phyloP scores from a whole-genome alignment of 768 basidiomycete species.

The Boletellus emodensis region DNA sequence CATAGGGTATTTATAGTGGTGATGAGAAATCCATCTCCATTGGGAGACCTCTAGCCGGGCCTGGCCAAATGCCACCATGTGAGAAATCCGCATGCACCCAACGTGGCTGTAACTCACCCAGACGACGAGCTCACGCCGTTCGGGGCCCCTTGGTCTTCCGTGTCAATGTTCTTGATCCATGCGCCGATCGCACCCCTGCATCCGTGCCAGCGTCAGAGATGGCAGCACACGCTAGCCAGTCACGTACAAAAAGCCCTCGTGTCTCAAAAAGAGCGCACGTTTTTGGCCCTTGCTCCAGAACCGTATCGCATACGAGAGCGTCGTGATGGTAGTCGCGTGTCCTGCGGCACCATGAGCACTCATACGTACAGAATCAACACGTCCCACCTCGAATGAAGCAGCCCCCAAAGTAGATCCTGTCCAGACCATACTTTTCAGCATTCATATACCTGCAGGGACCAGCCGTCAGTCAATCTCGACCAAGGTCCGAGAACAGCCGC shows the following conservation, averaged over 20 bases:
- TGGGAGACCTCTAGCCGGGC: constrained; percentile 17
- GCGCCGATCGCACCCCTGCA: constrained; percentile 88
- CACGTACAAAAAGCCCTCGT: constrained; percentile 95
- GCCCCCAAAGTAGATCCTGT: constrained; percentile 98
- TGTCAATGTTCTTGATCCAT: constrained; percentile 94
- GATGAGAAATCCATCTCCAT: constrained; percentile 18
- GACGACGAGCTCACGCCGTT: constrained; percentile 6
- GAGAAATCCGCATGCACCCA: not conserved
- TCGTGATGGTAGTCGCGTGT: constrained; percentile 94
- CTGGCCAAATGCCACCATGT: constrained; percentile 8
- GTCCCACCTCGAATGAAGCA: constrained; percentile 93
- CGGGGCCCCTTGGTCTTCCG: constrained; percentile 26
- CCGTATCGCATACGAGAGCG: constrained; percentile 96
- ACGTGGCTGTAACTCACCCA: constrained; percentile 1
- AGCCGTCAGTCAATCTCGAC: constrained; percentile 11
- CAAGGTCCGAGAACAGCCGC: constrained; percentile 6
- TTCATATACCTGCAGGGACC: constrained; percentile 73
- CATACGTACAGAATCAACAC: not conserved
- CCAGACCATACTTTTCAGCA: constrained; percentile 95
- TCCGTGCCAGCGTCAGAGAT: constrained; percentile 1
- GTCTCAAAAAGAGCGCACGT: constrained; percentile 91
- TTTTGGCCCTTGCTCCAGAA: constrained; percentile 99
- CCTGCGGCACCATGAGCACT: constrained; percentile 44
- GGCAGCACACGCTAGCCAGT: not conserved
- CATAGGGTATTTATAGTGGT: constrained; percentile 23